Evolutionary conservation across 2,329 filamentous ascomycete species (phyloP).

Genomic region (Helotiales sp.): DNA sequence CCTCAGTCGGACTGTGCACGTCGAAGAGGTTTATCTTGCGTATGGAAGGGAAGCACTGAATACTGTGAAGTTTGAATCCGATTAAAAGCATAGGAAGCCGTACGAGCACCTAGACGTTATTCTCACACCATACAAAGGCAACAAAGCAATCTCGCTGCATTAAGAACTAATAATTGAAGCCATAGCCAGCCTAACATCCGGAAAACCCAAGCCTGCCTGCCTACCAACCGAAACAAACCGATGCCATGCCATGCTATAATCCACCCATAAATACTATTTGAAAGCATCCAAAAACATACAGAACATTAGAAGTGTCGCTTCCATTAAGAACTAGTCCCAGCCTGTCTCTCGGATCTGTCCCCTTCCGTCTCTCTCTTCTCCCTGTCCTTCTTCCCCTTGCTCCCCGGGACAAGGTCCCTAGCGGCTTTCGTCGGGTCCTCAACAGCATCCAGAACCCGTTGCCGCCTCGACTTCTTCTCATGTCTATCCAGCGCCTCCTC

Average conservation of each 20-base stretch:
- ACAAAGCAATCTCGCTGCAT: neutral
- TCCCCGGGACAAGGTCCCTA: slow-evolving; percentile 35
- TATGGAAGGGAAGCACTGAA: neutral
- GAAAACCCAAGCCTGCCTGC: neutral
- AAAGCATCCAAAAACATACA: neutral
- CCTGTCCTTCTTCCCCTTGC: slow-evolving; percentile 30
- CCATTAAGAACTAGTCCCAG: neutral
- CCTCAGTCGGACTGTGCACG: no score
- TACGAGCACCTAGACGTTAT: neutral
- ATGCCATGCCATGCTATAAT: neutral
- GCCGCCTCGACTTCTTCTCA: slow-evolving; percentile 51
- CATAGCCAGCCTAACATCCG: no score
- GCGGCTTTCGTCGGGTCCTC: slow-evolving; percentile 37
- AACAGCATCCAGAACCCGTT: slow-evolving; percentile 55
- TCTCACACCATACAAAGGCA: neutral
- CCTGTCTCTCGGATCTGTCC: slow-evolving; percentile 23
- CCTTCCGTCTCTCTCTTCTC: slow-evolving; percentile 31
- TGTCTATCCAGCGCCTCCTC: slow-evolving; percentile 43
- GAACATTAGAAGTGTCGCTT: neutral
- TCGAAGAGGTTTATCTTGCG: no score
- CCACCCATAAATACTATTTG: neutral
- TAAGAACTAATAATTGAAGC: neutral
- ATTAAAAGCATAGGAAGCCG: neutral
- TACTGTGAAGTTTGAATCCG: neutral
- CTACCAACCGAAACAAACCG: neutral